Conservation (phyloP, 2,329 filamentous ascomycete genomes). For the Blastomyces emzantsi region DNA sequence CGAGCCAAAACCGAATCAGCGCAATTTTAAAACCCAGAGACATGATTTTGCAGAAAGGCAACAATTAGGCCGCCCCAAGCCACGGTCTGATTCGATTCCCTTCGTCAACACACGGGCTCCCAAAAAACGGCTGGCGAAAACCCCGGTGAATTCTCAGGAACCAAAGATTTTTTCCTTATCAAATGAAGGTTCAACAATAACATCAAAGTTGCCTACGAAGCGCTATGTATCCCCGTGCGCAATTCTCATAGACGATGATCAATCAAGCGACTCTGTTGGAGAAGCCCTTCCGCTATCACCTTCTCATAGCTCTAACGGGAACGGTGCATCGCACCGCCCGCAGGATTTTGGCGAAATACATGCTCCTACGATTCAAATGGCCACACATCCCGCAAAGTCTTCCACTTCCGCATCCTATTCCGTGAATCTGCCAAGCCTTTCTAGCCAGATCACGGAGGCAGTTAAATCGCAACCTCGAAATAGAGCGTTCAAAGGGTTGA, state of each 20-base stretch:
- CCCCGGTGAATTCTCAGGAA: background rate
- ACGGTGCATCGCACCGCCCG: background rate
- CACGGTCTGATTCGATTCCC: background rate
- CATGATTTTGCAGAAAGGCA: background rate
- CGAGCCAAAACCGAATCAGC: constrained; percentile 12
- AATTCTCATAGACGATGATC: background rate
- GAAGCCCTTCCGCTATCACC: background rate
- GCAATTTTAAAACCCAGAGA: constrained; percentile 11
- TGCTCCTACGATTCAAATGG: constrained; percentile 12
- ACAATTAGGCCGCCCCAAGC: background rate
- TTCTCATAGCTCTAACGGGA: background rate
- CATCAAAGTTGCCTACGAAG: background rate
- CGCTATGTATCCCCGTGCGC: background rate
- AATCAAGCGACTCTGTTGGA: background rate
- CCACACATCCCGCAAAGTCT: constrained; percentile 15
- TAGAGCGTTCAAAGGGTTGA: constrained; percentile 29
- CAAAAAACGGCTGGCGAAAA: background rate
- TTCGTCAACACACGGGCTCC: background rate
- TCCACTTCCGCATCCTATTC: constrained; percentile 8
- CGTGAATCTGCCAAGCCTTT: constrained; percentile 32
- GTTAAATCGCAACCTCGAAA: constrained; percentile 37
- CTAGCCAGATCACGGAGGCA: constrained; percentile 40
- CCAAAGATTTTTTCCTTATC: background rate
- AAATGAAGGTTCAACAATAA: background rate
- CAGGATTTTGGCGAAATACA: background rate